phyloP scores from a whole-genome alignment of 768 basidiomycete species.

The Panaeolus cyanescens region DNA sequence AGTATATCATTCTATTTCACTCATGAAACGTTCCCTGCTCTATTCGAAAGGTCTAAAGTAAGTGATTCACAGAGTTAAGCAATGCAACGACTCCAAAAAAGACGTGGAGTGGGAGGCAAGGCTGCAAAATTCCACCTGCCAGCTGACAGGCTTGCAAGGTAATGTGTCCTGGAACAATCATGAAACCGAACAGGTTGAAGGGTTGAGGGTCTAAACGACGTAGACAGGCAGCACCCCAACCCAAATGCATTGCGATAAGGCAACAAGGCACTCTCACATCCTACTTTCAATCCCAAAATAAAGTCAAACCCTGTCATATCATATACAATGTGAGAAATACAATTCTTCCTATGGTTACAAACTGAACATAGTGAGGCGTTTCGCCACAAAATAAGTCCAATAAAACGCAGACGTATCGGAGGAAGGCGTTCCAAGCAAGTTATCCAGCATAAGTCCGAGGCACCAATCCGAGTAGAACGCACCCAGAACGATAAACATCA shows the following conservation, averaged over 20 bases:
- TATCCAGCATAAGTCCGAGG: conserved; percentile 29
- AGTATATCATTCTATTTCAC: background rate
- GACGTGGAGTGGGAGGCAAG: background rate
- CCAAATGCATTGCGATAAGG: background rate
- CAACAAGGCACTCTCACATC: background rate
- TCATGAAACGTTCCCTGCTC: background rate
- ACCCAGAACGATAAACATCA: conserved; percentile 23
- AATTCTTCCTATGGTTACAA: conserved; percentile 11
- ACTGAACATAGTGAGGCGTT: conserved; percentile 28
- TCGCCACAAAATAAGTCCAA: conserved; percentile 29
- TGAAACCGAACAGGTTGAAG: background rate
- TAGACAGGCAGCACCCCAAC: background rate
- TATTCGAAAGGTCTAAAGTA: background rate
- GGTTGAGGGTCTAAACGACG: background rate
- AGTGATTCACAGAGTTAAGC: too few relatives aligned
- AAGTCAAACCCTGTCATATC: background rate
- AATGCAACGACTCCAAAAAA: too few relatives aligned
- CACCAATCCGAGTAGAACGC: conserved; percentile 30
- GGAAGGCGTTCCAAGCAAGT: conserved; percentile 26
- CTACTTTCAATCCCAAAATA: background rate
- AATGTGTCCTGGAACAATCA: background rate
- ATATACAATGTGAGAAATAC: background rate
- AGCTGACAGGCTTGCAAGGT: background rate
- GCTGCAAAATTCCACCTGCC: background rate
- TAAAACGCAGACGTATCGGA: conserved; percentile 25